phyloP scores from a whole-genome alignment of 1,284 basidiomycete species.

The Microbotryum saponariae region DNA sequence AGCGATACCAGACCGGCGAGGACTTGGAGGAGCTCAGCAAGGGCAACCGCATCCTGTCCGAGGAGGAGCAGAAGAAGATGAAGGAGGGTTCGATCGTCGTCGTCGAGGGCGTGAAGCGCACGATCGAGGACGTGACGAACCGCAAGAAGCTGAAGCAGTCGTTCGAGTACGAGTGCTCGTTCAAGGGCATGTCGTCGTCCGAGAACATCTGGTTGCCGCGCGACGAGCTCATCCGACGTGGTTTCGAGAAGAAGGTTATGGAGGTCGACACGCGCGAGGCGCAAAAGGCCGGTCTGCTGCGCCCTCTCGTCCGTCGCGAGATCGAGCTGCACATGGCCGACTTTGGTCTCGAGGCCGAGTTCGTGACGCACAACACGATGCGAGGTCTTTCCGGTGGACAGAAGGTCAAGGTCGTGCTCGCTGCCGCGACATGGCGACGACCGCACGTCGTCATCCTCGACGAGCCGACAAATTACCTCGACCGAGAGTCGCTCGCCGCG shows the following conservation, averaged over 20 bases:
- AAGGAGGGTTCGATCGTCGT: constrained; percentile 81
- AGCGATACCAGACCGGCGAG: constrained; percentile 99
- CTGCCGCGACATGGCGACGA: constrained; percentile 95
- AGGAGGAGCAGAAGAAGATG: constrained; percentile 91
- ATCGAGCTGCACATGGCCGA: constrained; percentile 97
- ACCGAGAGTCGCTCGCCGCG: constrained; percentile 93
- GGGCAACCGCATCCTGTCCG: constrained; percentile 75
- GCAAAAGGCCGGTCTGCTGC: constrained; percentile 88
- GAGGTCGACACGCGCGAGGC: constrained; percentile 97
- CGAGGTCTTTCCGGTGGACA: constrained; percentile 97
- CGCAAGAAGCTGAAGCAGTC: constrained; percentile 99
- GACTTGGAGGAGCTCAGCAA: constrained; percentile 94
- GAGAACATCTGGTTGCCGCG: constrained; percentile 96
- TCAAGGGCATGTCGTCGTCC: constrained; percentile 61
- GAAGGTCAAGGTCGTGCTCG: constrained; percentile 99
- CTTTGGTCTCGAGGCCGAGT: constrained; percentile 93
- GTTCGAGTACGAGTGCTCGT: constrained; percentile 64
- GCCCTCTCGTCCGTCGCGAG: constrained; percentile 92
- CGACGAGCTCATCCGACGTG: constrained; percentile 93
- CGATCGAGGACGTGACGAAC: constrained; percentile 81
- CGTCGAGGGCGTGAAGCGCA: constrained; percentile 86
- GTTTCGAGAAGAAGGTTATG: constrained; percentile 88
- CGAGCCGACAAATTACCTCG: constrained; percentile 85
- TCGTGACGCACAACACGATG: constrained; percentile 66
- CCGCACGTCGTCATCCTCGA: constrained; percentile 96